Base-by-base conservation (phyloP, 441 rosid species). In the Cnidoscolus chayamansa region DNA sequence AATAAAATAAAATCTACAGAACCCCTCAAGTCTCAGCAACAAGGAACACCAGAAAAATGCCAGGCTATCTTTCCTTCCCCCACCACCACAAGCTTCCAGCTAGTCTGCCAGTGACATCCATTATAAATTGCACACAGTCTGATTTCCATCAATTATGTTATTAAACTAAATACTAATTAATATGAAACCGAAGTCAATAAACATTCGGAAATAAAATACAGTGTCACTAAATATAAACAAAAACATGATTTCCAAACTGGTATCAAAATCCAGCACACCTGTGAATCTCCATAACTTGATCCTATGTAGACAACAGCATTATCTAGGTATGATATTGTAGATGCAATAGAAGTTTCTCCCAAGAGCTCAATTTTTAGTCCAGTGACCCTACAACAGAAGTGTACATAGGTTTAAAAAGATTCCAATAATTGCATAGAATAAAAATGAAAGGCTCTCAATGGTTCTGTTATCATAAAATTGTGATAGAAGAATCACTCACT, bases 251-350 rank as follows among this genome's bases (percentile, higher is more conserved):
- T 56, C 40, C 25, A 60, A 50, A 65, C 37, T 30, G 10, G 19
- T 1, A 73, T 73, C 50, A 43, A 5, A 3, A 43, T n/a, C 58
- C 69, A 50, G 59, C 77, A 67, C 71, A 92, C 99, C 96, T 89
- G 98, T 73, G 98, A 95, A 85, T 95, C 99, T 64, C 99, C 99
- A 83, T 87, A 93, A 84, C 99, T 95, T 72, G 99, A 95, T 76
- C 99, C 99, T 68, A 95, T 79, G 81, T 83, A 95, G 71, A 93
- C 97, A 83, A 89, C 84, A 16, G 97, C 99, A 80, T 93, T 95
- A 82, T 95, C 99, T 63, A 95, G 93, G 81, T 91, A 95, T 1
- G 99, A 95, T 82, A 95, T 93, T 8, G 87, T 89, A 59, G 98
- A 93, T 68, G 97, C 97, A 78, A 91, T 89, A 61, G 98, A 95